A percentile compares a stretch with the other conserved stretches of the same genome.
phyloP scores from a whole-genome alignment of 345 rosid genomes.

The Cardiospermum halicacabum region DNA sequence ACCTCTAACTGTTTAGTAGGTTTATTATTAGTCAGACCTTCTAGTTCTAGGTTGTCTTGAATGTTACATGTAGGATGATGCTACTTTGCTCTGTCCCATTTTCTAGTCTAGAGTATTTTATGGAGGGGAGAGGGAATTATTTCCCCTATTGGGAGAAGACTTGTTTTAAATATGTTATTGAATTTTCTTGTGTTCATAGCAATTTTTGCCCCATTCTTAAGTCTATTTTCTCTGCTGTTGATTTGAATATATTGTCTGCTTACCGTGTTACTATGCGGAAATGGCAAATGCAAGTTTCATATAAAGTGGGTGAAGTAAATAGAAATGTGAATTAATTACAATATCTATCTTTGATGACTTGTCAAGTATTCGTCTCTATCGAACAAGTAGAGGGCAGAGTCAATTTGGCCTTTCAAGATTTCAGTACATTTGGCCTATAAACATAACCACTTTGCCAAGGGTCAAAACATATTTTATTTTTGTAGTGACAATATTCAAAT shows the following conservation, averaged over 20 bases:
- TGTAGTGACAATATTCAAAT: too few relatives aligned
- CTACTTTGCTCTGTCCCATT: conserved; percentile 22
- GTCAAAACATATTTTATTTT: too few relatives aligned
- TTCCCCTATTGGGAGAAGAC: conserved; percentile 17
- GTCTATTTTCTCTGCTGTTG: too few relatives aligned
- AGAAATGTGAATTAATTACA: too few relatives aligned
- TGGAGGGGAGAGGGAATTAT: conserved; percentile 18
- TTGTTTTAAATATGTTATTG: conserved; percentile 3
- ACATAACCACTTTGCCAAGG: not conserved
- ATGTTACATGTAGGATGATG: conserved; percentile 24
- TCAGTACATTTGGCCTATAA: not conserved
- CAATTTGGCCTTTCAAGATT: not conserved
- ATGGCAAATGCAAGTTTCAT: too few relatives aligned
- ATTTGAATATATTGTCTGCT: too few relatives aligned
- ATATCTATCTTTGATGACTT: not conserved
- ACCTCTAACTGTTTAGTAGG: conserved; percentile 47
- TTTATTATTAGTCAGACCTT: conserved; percentile 22
- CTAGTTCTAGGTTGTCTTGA: conserved; percentile 30
- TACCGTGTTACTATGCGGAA: too few relatives aligned
- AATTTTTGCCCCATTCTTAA: conserved; percentile 8
- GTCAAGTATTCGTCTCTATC: not conserved
- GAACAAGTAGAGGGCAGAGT: not conserved
- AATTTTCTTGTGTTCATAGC: conserved; percentile 17
- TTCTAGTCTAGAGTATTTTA: conserved; percentile 20
- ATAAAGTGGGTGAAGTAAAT: too few relatives aligned